Conservation (phyloP, 371 early-diverging fungal species). For the Quaeritorhiza haematococci region DNA sequence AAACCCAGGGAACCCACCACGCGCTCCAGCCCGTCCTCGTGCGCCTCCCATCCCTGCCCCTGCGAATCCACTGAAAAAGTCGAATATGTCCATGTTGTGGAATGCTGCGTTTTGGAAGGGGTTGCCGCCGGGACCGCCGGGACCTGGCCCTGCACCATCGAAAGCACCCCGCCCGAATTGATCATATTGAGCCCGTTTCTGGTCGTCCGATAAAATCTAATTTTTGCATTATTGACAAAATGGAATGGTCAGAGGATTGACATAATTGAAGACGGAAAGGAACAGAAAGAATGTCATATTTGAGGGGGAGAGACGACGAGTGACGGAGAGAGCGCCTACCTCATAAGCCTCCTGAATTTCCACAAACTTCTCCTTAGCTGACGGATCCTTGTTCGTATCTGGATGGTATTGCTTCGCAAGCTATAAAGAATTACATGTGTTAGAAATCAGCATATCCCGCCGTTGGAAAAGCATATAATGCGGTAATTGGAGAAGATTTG, state of each 20-base stretch:
- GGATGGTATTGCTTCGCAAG: constrained; percentile 94
- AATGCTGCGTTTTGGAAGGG: too few species aligned
- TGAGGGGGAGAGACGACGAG: neutral
- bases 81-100: neutral
- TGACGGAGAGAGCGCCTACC: constrained; percentile 19
- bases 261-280: neutral
- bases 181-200: constrained; percentile 85
- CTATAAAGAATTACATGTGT: constrained; percentile 26
- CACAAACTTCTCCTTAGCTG: constrained; percentile 89
- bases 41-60: neutral
- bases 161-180: constrained; percentile 78
- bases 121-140: too few species aligned
- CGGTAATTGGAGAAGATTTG: neutral
- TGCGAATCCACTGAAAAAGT: neutral
- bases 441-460: too few species aligned
- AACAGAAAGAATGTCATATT: neutral
- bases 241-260: neutral
- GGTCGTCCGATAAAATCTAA: constrained; percentile 81
- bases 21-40: too few species aligned
- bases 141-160: too few species aligned
- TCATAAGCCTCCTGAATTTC: constrained; percentile 95
- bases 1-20: constrained; percentile 6
- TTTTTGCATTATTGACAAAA: too few species aligned
- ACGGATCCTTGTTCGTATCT: constrained; percentile 85
- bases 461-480: neutral